Evolutionary conservation across 495 filamentous ascomycete species (phyloP).

Genomic region (Cudoniella acicularis): DNA sequence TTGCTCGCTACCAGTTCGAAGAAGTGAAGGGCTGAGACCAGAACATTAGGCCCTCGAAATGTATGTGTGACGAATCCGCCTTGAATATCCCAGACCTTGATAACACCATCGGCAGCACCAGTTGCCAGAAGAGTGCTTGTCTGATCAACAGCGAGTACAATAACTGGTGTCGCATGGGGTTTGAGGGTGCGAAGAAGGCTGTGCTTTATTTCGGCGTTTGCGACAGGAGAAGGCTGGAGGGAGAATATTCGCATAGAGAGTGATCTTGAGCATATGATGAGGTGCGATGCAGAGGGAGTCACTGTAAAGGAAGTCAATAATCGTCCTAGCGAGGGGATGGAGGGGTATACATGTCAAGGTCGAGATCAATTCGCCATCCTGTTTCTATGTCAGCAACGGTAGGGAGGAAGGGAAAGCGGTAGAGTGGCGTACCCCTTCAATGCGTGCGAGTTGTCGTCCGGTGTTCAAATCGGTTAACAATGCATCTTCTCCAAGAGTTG

Average conservation of each 20-base stretch:
- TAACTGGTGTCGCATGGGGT: conserved; percentile 85
- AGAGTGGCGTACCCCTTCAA: conserved; percentile 75
- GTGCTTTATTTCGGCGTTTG: conserved; percentile 51
- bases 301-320: conserved; percentile 47
- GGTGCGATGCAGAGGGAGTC: conserved; percentile 80
- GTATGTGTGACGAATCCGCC: conserved; percentile 93
- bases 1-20: conserved; percentile 63
- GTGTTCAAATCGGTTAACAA: conserved; percentile 81
- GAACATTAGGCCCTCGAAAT: conserved; percentile 84
- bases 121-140: conserved; percentile 90
- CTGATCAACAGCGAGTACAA: conserved; percentile 75
- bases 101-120: conserved; percentile 82
- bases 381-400: conserved; percentile 10
- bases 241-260: conserved; percentile 90
- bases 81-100: conserved; percentile 95
- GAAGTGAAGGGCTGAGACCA: conserved; percentile 88
- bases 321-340: neutral
- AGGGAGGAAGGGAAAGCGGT: neutral
- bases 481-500: conserved; percentile 83
- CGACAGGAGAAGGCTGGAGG: conserved; percentile 54
- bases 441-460: conserved; percentile 74
- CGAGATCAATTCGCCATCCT: conserved; percentile 93
- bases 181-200: conserved; percentile 76
- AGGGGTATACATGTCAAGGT: conserved; percentile 66
- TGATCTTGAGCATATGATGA: conserved; percentile 88